Evolutionary conservation across 2,329 filamentous ascomycete species (phyloP).

Genomic region (Aspergillus sp.): DNA sequence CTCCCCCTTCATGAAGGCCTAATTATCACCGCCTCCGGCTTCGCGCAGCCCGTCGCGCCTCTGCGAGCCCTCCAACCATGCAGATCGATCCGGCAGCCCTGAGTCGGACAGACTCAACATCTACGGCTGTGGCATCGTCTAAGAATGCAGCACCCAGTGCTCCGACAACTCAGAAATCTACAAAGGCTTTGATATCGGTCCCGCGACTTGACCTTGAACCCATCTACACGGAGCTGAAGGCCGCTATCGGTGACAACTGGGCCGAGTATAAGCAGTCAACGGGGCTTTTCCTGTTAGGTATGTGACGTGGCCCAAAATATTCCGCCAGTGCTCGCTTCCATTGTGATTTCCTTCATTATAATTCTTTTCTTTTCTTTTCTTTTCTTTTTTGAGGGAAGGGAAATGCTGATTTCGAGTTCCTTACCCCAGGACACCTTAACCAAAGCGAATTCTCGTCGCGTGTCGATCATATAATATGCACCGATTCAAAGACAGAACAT

Average conservation of each 20-base stretch:
- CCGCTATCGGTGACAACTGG: slow-evolving; percentile 57
- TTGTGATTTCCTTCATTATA: no score
- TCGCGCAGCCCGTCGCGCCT: slow-evolving; percentile 36
- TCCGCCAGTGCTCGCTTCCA: no score
- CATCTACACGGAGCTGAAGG: slow-evolving; percentile 58
- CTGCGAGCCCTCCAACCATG: slow-evolving; percentile 31
- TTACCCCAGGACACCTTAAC: slow-evolving; percentile 50
- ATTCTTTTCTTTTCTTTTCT: no score
- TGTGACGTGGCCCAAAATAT: slow-evolving; percentile 4
- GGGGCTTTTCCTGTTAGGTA: slow-evolving; percentile 55
- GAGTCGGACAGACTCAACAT: slow-evolving; percentile 38
- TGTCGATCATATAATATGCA: slow-evolving; percentile 52
- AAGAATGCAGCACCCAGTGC: slow-evolving; percentile 26
- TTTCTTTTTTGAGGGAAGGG: no score
- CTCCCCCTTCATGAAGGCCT: slow-evolving; percentile 35
- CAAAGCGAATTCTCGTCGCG: slow-evolving; percentile 56
- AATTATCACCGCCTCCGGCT: slow-evolving; percentile 30
- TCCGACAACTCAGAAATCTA: slow-evolving; percentile 40
- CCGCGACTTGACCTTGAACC: slow-evolving; percentile 61
- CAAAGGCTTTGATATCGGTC: slow-evolving; percentile 48
- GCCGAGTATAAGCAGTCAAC: slow-evolving; percentile 56
- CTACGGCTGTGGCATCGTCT: slow-evolving; percentile 24
- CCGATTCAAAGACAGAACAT: slow-evolving; percentile 49
- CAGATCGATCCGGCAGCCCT: slow-evolving; percentile 43
- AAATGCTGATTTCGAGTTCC: no score